A percentile compares a stretch with the other conserved stretches of the same genome.
phyloP scores from a whole-genome alignment of 179 eudicot genomes.

The Corrigiola litoralis region DNA sequence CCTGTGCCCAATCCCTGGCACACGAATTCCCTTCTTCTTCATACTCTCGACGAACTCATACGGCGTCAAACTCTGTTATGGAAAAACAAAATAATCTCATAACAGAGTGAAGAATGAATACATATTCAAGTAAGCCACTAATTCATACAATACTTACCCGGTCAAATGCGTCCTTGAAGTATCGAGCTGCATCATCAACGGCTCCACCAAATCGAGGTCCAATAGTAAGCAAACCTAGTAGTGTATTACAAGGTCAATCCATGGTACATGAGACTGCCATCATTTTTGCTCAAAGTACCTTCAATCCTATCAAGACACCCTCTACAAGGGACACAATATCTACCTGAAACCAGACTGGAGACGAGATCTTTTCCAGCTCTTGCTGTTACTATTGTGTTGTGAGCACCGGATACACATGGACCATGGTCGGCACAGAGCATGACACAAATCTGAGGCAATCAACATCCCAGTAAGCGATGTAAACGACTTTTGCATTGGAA shows the following conservation, averaged over 20 bases:
- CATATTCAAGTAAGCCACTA: background rate
- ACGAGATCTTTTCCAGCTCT: slow-evolving; percentile 99
- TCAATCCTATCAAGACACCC: background rate
- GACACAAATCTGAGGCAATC: slow-evolving; percentile 68
- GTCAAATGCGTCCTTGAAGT: slow-evolving; percentile 97
- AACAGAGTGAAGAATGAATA: slow-evolving; percentile 2
- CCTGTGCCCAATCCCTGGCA: slow-evolving; percentile 99
- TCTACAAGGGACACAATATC: background rate
- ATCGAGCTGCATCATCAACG: slow-evolving; percentile 96
- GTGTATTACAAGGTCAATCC: slow-evolving; percentile 2
- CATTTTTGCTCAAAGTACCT: too few relatives aligned
- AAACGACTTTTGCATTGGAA: background rate
- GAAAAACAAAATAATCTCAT: slow-evolving; percentile 9
- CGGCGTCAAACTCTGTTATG: slow-evolving; percentile 71
- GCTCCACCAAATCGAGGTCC: slow-evolving; percentile 99
- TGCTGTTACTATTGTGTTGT: slow-evolving; percentile 95
- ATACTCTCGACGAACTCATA: slow-evolving; percentile 94
- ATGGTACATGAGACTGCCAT: background rate
- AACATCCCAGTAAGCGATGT: background rate
- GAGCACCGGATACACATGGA: slow-evolving; percentile 99
- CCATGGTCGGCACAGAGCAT: slow-evolving; percentile 99
- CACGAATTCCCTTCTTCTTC: slow-evolving; percentile 99
- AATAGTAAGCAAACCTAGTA: slow-evolving; percentile 85
- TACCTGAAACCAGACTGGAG: slow-evolving; percentile 96
- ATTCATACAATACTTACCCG: slow-evolving; percentile 44